Evolutionary conservation across 163 green algal genomes (phyloP).

Genomic region (Picocystis sp.): DNA sequence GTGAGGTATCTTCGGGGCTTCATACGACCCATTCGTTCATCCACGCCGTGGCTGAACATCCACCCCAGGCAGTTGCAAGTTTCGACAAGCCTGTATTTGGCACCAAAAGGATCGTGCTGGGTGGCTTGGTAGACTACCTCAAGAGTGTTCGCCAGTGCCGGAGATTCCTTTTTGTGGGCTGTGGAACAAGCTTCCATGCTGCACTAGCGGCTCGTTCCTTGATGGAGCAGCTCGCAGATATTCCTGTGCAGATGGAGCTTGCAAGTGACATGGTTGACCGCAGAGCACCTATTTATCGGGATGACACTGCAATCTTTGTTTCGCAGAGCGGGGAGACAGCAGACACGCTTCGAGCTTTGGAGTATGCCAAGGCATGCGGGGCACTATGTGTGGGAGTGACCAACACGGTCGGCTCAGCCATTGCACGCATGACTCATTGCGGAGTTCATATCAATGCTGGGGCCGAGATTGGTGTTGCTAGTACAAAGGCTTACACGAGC

Average conservation of each 20-base stretch:
- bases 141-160: constrained; percentile 48
- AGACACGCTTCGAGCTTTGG: constrained; percentile 73
- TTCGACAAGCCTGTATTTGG: too few relatives aligned
- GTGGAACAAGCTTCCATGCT: constrained; percentile 84
- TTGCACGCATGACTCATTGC: constrained; percentile 73
- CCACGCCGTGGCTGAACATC: too few relatives aligned
- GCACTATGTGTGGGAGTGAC: constrained; percentile 86
- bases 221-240: constrained; percentile 50
- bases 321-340: constrained; percentile 88
- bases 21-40: too few relatives aligned
- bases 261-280: constrained; percentile 80
- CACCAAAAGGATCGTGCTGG: constrained; percentile 59
- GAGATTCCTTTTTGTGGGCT: constrained; percentile 82
- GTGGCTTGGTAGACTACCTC: constrained; percentile 62
- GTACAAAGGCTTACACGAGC: constrained; percentile 89
- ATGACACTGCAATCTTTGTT: constrained; percentile 77
- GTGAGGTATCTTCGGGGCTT: too few relatives aligned
- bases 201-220: constrained; percentile 50
- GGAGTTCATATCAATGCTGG: constrained; percentile 93
- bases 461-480: constrained; percentile 87
- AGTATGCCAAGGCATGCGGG: constrained; percentile 60
- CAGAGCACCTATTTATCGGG: constrained; percentile 52
- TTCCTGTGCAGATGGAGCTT: constrained; percentile 79
- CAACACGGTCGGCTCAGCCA: constrained; percentile 87
- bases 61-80: too few relatives aligned